Conservation (phyloP, 371 early-diverging fungal species). For the Lichtheimia ornata region DNA sequence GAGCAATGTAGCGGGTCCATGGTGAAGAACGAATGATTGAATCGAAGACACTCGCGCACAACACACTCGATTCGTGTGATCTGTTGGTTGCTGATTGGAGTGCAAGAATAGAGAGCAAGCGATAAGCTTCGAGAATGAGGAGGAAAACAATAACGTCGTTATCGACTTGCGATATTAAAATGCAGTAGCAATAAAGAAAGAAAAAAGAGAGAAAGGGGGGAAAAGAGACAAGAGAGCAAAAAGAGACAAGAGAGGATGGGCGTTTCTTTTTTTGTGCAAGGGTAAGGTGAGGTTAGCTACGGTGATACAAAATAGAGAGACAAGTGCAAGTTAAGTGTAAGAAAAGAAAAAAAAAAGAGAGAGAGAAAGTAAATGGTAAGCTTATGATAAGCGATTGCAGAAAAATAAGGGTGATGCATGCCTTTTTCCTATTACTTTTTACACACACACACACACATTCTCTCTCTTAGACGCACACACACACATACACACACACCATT, state of each 20-base stretch:
- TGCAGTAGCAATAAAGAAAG: neutral
- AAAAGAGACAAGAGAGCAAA: neutral
- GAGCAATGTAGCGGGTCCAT: constrained; percentile 28
- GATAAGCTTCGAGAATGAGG: neutral
- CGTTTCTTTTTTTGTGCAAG: constrained; percentile 12
- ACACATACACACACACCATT: neutral
- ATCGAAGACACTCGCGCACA: constrained; percentile 4
- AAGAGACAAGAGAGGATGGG: constrained; percentile 1
- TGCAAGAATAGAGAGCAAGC: neutral
- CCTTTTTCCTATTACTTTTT: no score
- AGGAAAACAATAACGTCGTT: neutral
- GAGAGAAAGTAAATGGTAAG: neutral
- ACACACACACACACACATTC: no score
- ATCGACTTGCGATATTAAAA: neutral
- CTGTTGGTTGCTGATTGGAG: neutral
- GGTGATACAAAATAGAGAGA: neutral
- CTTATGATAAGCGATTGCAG: neutral
- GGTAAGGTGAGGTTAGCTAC: constrained; percentile 8
- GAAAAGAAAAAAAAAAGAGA: neutral
- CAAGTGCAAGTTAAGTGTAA: neutral
- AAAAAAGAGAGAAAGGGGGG: constrained; percentile 9
- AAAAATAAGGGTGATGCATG: no score
- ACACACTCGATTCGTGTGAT: neutral
- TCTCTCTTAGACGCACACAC: no score
- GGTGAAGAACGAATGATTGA: neutral